A percentile compares a stretch with the other conserved stretches of the same genome.
Conservation (phyloP, 257 asterid species). For the Penstemon davidsonii region DNA sequence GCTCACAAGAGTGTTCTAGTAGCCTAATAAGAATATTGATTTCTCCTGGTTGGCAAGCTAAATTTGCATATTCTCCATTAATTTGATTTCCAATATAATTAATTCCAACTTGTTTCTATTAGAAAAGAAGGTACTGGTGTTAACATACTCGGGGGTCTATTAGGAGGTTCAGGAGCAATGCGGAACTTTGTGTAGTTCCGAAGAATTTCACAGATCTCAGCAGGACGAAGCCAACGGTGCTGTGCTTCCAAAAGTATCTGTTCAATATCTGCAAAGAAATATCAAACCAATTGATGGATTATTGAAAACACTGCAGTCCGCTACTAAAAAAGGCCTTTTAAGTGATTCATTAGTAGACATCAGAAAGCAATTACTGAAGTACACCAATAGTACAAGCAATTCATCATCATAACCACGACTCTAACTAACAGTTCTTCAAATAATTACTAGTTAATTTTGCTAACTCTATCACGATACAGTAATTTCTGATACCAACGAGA, state of each 20-base stretch:
- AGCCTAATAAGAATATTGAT: neutral
- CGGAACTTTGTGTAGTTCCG: constrained; percentile 63
- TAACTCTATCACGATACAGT: neutral
- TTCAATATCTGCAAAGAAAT: constrained; percentile 69
- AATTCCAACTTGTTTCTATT: neutral
- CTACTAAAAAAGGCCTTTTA: neutral
- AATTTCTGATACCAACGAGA: neutral
- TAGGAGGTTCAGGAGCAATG: constrained; percentile 80
- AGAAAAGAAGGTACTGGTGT: constrained; percentile 6
- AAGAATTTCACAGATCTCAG: constrained; percentile 88
- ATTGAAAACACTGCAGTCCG: neutral
- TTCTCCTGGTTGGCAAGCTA: neutral
- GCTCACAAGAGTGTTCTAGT: constrained; percentile 3
- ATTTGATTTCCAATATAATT: neutral
- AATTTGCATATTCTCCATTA: constrained; percentile 16
- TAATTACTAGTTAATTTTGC: neutral
- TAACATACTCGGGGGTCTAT: constrained; percentile 70
- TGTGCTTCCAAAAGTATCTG: constrained; percentile 83
- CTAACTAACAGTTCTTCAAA: neutral
- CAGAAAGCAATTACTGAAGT: neutral
- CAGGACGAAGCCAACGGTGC: constrained; percentile 91
- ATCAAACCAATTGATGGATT: constrained; percentile 21
- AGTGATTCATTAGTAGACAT: neutral
- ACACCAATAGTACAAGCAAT: neutral
- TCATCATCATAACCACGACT: neutral